A percentile compares a stretch with the other conserved stretches of the same genome.
These are phyloP conservation scores for Chaetomium tenue DNA, from an alignment of 495 filamentous ascomycete genomes.

Conservation along the genomic window DNA sequence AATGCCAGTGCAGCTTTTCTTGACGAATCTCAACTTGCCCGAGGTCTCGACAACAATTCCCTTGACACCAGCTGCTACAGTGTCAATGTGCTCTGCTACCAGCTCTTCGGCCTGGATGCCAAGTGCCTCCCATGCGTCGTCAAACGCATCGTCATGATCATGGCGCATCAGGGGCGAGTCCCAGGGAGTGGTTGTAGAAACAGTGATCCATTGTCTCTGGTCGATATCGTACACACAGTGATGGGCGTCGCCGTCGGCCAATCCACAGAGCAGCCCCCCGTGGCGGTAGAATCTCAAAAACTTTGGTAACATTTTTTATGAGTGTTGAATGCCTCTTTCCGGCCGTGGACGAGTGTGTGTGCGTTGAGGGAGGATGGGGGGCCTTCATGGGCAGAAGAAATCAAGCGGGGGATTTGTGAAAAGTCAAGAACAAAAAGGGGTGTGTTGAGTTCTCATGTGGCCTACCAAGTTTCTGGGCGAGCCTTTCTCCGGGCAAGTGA, in stretches of 20 bases:
- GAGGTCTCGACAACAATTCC: background rate
- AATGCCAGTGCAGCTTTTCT: background rate
- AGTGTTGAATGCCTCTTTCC: background rate
- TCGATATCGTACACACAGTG: background rate
- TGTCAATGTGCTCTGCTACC: background rate
- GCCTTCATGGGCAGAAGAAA: too few relatives aligned
- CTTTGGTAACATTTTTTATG: background rate
- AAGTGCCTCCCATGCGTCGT: background rate
- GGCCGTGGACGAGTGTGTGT: background rate
- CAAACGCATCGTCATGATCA: background rate
- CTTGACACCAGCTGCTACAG: background rate
- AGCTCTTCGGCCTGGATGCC: background rate
- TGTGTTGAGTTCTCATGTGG: too few relatives aligned
- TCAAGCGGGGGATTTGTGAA: too few relatives aligned
- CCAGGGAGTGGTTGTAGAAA: background rate
- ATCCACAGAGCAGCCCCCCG: background rate
- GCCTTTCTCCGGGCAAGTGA: background rate
- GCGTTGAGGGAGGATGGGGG: too few relatives aligned
- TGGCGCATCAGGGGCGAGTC: background rate
- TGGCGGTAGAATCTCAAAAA: background rate
- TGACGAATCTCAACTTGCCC: background rate
- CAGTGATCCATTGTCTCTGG: background rate
- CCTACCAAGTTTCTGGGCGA: background rate
- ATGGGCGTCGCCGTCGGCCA: background rate
- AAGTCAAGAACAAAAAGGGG: too few relatives aligned